Base-by-base conservation (phyloP, 1,139 yeast species). In the Diutina siamensis region DNA sequence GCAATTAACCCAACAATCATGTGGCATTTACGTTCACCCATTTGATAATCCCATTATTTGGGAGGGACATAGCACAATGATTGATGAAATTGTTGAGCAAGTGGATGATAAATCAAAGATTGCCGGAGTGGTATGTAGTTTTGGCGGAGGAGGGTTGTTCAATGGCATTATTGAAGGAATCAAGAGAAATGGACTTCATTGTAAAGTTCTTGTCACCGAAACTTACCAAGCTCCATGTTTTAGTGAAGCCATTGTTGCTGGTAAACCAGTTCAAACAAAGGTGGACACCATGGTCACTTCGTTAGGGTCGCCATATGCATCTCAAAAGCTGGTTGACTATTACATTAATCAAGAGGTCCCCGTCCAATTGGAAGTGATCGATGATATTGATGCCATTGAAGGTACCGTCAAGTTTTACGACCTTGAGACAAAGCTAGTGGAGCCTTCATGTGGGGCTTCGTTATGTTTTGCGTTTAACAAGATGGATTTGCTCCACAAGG, bases 391-490 rank as follows among this genome's bases (percentile, higher is more conserved):
- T 45, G 78, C 85, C 0, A 63, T 76, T 1, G 56, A 59, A 18
- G 80, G 82, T 0, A 65, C 79, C 45, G 56, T 76, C 15, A 63
- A 59, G 36, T 78, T 72, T 52, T 72, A 78, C 5, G 64, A 71
- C 12, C 73, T 68, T 38, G 73, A 67, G 48, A 68, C 69, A 35
- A 63, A 71, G 45, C 63, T 79, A 8, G 77, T 79, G 0, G 89
- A 83, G 55, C 87, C 88, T 0, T 87, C 89, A 1, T 83, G 89
- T 63, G 88, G 87, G 10, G 88, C 86, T 1, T 72, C 87, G 0
- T 53, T 82, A 7, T 12, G 20, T 4, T 34, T 34, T 34, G 36
- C 36, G 5, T 34, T 34, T 18, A 15, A 7, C 5, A 5, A 32
- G 7, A 15, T 34, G 12, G 13, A 4, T 7, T 3, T 13, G 21